Evolutionary conservation across 139 green algal genomes (phyloP).

Genomic region (Chlorella vulgaris): DNA sequence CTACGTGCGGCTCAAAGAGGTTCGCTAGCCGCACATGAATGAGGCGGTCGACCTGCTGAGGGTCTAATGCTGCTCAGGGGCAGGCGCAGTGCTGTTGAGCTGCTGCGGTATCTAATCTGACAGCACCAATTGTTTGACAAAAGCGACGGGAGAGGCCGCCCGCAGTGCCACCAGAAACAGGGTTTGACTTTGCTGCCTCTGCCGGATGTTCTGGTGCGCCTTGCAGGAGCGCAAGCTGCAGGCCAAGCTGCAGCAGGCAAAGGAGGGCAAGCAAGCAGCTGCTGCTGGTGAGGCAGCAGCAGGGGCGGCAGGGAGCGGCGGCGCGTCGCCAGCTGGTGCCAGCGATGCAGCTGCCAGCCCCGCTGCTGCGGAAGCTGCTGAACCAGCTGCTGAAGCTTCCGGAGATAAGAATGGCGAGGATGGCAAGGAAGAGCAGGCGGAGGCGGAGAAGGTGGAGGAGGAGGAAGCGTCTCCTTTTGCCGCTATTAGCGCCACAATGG

Average conservation of each 20-base stretch:
- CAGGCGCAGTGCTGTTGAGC: too few species aligned
- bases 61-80: too few species aligned
- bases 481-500: slow-evolving; percentile 72
- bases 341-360: background rate
- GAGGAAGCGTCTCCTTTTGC: slow-evolving; percentile 67
- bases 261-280: background rate
- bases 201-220: background rate
- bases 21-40: too few species aligned
- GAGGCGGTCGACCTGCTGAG: too few species aligned
- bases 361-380: too few species aligned
- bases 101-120: too few species aligned
- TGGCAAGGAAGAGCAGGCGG: too few species aligned
- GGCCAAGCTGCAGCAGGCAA: slow-evolving; percentile 12
- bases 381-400: too few species aligned
- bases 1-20: slow-evolving; percentile 68
- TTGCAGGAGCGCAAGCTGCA: slow-evolving; percentile 32
- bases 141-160: background rate
- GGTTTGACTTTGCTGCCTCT: background rate
- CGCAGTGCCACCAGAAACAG: too few species aligned
- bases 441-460: background rate
- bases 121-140: too few species aligned
- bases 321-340: background rate
- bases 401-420: too few species aligned
- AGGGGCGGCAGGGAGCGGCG: background rate
- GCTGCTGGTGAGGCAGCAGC: background rate